Evolutionary conservation across 2,329 filamentous ascomycete genomes (phyloP), one percentile per base, ranked within the genome.

Genomic region (Phyllosticta capitalensis): DNA sequence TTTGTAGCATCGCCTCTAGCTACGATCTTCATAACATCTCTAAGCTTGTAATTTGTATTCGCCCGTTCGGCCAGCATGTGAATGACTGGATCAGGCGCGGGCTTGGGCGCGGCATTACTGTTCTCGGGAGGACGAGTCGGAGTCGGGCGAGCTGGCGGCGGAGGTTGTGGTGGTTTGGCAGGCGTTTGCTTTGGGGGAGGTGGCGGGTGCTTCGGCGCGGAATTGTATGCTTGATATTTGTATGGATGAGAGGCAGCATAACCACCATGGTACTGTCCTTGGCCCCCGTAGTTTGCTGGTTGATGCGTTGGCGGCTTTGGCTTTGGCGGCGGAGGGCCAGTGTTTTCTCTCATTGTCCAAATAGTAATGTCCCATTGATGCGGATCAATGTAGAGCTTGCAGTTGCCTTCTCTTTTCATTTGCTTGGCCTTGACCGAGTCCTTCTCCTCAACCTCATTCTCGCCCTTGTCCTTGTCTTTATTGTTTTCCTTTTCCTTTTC

Each of bases 11-110:
- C 81, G 1, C 89, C 89, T 26, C 86, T 84, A 0, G 89, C 89
- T 0, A 94, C 89, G 57, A 89, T 83, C 70, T 90, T 90, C 89
- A 94, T 94, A 0, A 94, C 77, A 38, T 87, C 84, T 60, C 90
- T 86, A 9, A 94, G 76, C 59, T 87, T 80, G 0, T 84, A 81
- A 68, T 94, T 87, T 24, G 83, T 84, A 0, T 87, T 88, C 6
- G 89, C 89, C 64, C 84, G 83, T 66, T 89, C 86, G 0, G 89
- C 89, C 24, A 94, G 76, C 63, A 88, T 84, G 55, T 90, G 86
- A 59, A 94, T 92, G 51, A 94, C 90, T 0, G 89, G 89, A 67
- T 92, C 89, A n/a, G 80, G 75, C 22, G 76, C 74, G 26, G 74
- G 73, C 9, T 69, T 69, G 17, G 69, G 64, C 3, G 68, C 60